A percentile compares a stretch with the other conserved stretches of the same genome.
These are phyloP conservation scores for Colletotrichum cereale DNA, from an alignment of 2,329 filamentous ascomycete genomes.

Conservation along the genomic window DNA sequence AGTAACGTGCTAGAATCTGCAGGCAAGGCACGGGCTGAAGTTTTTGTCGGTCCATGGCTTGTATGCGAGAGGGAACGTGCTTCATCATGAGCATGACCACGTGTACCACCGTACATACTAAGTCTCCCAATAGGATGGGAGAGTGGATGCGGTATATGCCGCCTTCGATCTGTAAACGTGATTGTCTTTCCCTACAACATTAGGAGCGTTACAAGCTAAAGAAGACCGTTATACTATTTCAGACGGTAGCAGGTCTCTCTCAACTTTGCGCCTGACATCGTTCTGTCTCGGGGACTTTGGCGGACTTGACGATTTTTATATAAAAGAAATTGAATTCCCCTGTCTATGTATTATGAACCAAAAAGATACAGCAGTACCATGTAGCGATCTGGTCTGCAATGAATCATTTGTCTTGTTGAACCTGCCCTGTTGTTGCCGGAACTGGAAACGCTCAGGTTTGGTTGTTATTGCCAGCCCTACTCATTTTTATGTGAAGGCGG, in stretches of 20 bases:
- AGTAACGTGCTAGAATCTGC: neutral
- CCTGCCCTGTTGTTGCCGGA: neutral
- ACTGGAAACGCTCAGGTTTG: neutral
- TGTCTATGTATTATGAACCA: neutral
- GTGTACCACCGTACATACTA: neutral
- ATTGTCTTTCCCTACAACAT: no score
- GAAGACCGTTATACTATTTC: neutral
- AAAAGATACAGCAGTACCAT: neutral
- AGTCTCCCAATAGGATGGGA: neutral
- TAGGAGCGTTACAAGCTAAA: neutral
- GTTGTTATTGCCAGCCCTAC: neutral
- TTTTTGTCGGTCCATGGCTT: neutral
- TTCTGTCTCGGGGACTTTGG: neutral
- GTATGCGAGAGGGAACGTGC: neutral
- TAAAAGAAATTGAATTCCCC: neutral
- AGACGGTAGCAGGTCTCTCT: neutral
- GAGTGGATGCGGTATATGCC: neutral
- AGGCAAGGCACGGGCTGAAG: neutral
- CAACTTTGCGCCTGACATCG: neutral
- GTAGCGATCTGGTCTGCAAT: neutral
- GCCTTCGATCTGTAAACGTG: neutral
- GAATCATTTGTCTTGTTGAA: neutral
- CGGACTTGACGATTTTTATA: no score
- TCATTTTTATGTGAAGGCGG: accelerated
- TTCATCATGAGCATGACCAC: neutral